Percentiles rank a stretch among this genome's conserved stretches.
These are phyloP conservation scores for Osmanthus fragrans DNA, from an alignment of 257 asterid genomes.

Conservation along the genomic window DNA sequence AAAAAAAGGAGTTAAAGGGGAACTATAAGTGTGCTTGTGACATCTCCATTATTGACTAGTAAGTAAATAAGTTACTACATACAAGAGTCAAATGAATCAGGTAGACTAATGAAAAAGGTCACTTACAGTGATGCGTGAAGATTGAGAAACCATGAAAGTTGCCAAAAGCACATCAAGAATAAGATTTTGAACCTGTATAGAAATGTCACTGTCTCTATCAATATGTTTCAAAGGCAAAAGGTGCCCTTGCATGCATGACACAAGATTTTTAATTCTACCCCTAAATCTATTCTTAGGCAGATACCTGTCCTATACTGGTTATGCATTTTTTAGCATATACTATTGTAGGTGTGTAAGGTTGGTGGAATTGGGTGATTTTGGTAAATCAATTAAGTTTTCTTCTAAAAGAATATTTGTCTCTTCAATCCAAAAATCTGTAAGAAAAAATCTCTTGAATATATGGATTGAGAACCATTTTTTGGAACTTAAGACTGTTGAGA, in stretches of 20 bases:
- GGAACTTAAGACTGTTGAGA: not conserved
- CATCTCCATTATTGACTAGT: constrained; percentile 1
- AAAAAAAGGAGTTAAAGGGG: constrained; percentile 15
- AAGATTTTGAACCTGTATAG: constrained; percentile 70
- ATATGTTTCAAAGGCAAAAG: constrained; percentile 7
- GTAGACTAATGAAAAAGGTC: constrained; percentile 14
- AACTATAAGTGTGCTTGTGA: constrained; percentile 12
- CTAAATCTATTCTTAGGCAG: not conserved
- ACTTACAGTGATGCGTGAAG: constrained; percentile 73
- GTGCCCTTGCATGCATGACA: constrained; percentile 6
- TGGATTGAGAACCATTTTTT: not conserved
- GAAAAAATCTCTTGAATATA: not conserved
- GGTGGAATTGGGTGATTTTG: not conserved
- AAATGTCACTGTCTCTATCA: constrained; percentile 15
- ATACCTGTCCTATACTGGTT: not conserved
- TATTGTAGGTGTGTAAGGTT: not conserved
- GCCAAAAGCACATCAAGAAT: constrained; percentile 89
- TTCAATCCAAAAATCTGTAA: constrained; percentile 1
- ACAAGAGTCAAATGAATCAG: constrained; percentile 12
- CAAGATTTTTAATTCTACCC: not conserved
- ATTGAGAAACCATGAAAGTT: constrained; percentile 61
- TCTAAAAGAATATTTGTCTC: constrained; percentile 2
- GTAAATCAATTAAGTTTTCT: not conserved
- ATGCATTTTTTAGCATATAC: constrained; percentile 1
- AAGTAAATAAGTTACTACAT: not conserved